Evolutionary conservation across 164 flowering plant species (phyloP), one percentile per base, ranked within the genome.

Genomic region (Aristolochia californica): DNA sequence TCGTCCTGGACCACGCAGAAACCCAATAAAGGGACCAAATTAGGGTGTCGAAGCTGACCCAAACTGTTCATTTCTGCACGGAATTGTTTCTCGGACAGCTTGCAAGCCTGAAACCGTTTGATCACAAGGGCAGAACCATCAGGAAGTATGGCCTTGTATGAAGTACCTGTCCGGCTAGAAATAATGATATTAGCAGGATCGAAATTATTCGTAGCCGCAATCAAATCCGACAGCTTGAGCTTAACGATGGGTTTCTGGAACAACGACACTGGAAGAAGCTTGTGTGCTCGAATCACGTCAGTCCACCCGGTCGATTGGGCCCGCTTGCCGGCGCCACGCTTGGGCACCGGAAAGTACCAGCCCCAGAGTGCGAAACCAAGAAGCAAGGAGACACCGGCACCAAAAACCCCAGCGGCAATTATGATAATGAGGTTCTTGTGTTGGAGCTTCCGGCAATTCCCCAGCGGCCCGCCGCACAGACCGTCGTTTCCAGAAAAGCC

Each of bases 191-290:
- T 79, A 1, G 45, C 66, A 0, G 71, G 48, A 62, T 62, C 67
- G 44, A 85, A 85, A 74, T 69, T 60, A 44, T 72, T 71, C 1
- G 93, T 85, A 4, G 88, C 87, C 1, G 62, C 78, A 65, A 85
- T 53, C 55, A 85, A 59, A 74, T 85, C 88, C 0, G 66, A 75
- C 55, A 85, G 69, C 67, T 72, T 78, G 58, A 85, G 61, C 74
- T 85, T 85, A 25, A 79, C 84, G 40, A 85, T 64, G 1, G 86
- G 86, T 55, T 85, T 85, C 63, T 85, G 83, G 70, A 85, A 85
- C 75, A 84, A 49, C 2, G 73, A 65, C 16, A 82, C 88, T 62
- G 79, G 83, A 53, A 70, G 72, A 45, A 76, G 73, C 77, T 60
- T 75, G 45, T 79, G 69, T 4, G 74, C 53, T 26, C 75, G 67